Evolutionary conservation across 139 green algal genomes (phyloP).

Genomic region (Micromonas commoda): DNA sequence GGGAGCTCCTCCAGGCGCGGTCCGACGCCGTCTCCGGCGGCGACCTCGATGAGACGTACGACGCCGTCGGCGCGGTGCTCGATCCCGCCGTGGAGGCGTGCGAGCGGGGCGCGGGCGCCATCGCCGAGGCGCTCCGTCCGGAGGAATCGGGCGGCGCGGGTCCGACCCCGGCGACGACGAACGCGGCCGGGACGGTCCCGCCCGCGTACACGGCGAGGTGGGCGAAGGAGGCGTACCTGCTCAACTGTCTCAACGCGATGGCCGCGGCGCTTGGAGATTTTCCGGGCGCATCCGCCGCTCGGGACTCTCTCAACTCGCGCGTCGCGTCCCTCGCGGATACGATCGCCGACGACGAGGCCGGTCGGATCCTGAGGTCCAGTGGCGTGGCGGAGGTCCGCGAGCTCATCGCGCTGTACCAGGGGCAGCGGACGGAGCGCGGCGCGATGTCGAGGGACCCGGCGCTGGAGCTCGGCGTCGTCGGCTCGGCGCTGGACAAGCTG

Average conservation of each 20-base stretch:
- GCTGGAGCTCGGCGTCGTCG: neutral
- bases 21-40: conserved; percentile 46
- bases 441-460: conserved; percentile 10
- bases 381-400: neutral
- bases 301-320: neutral
- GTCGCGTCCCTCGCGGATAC: conserved; percentile 23
- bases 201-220: neutral
- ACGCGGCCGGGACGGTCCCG: neutral
- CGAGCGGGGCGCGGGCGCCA: conserved; percentile 43
- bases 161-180: neutral
- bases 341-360: neutral
- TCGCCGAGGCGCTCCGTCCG: conserved; percentile 19
- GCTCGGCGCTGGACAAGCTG: neutral
- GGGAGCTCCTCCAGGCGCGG: neutral
- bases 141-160: neutral
- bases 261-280: neutral
- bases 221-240: conserved; percentile 42
- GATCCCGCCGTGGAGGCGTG: conserved; percentile 65
- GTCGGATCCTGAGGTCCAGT: neutral
- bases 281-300: neutral
- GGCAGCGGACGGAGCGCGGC: neutral
- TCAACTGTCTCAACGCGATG: conserved; percentile 67
- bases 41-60: neutral
- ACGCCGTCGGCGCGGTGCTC: conserved; percentile 48
- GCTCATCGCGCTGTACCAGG: neutral